These are phyloP conservation scores for Pythium volutum DNA, from an alignment of 352 stramenopile species.

Conservation along the genomic window DNA sequence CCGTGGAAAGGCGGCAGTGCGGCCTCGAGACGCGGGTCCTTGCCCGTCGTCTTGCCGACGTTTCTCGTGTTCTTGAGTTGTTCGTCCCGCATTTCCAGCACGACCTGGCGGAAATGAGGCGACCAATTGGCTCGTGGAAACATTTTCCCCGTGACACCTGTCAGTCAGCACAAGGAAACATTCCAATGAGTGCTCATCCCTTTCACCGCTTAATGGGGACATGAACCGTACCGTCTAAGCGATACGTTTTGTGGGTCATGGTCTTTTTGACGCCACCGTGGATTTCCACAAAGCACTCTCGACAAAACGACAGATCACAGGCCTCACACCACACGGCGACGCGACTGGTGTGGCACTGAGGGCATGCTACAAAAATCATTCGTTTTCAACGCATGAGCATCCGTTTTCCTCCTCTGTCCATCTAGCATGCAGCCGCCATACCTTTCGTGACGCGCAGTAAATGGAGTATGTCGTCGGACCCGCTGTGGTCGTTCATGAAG, in stretches of 20 bases:
- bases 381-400: neutral
- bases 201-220: too few relatives aligned
- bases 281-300: slow-evolving; percentile 41
- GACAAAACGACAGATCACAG: slow-evolving; percentile 69
- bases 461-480: neutral
- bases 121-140: slow-evolving; percentile 46
- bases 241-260: slow-evolving; percentile 36
- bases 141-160: slow-evolving; percentile 40
- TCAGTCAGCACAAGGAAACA: neutral
- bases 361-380: slow-evolving; percentile 38
- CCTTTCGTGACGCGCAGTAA: slow-evolving; percentile 16
- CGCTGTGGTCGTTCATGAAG: slow-evolving; percentile 6
- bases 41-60: neutral
- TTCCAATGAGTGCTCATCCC: neutral
- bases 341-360: slow-evolving; percentile 47
- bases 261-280: slow-evolving; percentile 37
- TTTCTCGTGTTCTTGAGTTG: neutral
- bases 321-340: slow-evolving; percentile 50
- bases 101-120: slow-evolving; percentile 34
- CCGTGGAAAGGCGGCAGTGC: neutral
- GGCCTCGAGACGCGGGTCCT: neutral
- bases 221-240: slow-evolving; percentile 26
- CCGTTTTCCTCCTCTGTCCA: neutral
- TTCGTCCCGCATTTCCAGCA: slow-evolving; percentile 35
- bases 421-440: neutral